phyloP scores from a whole-genome alignment of 495 filamentous ascomycete species.

The Penicillium dipodomyicola region DNA sequence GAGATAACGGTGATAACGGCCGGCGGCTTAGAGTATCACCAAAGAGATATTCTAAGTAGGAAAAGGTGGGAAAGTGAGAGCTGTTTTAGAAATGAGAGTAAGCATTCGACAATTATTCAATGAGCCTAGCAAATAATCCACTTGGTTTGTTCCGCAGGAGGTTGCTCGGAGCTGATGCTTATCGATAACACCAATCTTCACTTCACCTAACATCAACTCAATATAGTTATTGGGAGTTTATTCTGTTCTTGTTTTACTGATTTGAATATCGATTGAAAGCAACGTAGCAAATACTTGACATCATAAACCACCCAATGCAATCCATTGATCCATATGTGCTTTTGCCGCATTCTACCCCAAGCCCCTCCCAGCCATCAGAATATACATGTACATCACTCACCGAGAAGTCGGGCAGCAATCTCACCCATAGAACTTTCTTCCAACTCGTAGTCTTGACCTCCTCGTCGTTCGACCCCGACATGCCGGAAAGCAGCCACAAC shows the following conservation, averaged over 20 bases:
- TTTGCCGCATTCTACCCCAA: constrained; percentile 2
- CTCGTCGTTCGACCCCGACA: constrained; percentile 75
- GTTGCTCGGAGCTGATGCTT: constrained; percentile 2
- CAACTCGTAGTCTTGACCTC: constrained; percentile 75
- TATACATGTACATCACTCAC: constrained; percentile 55
- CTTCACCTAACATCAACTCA: background rate
- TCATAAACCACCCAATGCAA: constrained; percentile 9
- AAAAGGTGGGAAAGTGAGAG: background rate
- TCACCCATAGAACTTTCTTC: constrained; percentile 87
- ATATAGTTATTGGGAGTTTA: background rate
- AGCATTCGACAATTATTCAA: background rate
- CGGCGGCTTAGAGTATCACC: no score
- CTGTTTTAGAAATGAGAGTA: background rate
- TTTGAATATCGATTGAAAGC: background rate
- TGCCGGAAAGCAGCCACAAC: constrained; percentile 83
- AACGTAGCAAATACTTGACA: background rate
- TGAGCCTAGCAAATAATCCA: background rate
- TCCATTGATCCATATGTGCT: background rate
- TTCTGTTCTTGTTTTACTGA: background rate
- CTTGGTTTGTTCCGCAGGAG: background rate
- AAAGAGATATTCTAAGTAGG: background rate
- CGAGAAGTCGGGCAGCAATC: constrained; percentile 79
- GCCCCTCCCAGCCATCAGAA: background rate
- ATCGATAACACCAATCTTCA: constrained; percentile 15
- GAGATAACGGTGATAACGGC: background rate